A percentile compares a stretch with the other conserved stretches of the same genome.
Evolutionary conservation across 208 protist species (phyloP).

Genomic region (Naegleria fowleri): DNA sequence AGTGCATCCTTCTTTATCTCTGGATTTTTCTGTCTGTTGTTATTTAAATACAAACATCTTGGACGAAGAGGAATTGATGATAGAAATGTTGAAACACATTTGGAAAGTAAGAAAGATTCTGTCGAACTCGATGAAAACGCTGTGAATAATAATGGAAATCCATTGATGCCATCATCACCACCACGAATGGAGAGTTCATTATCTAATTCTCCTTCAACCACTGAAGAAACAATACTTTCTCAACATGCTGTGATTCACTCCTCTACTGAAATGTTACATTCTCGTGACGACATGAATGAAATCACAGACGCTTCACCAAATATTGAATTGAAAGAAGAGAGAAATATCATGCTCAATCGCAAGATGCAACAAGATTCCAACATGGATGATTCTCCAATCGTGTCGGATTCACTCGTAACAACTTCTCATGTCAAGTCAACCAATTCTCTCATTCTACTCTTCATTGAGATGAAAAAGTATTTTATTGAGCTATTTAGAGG

Average conservation of each 20-base stretch:
- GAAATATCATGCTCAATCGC: not conserved
- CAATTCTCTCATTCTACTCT: not conserved
- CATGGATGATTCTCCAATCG: no score
- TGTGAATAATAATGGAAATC: no score
- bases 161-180: not conserved
- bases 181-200: not conserved
- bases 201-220: not conserved
- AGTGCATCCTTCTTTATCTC: not conserved
- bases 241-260: not conserved
- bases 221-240: not conserved
- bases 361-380: not conserved
- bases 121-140: no score
- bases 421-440: not conserved
- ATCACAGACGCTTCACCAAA: no score
- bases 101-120: no score
- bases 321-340: not conserved
- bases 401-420: no score
- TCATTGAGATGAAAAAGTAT: not conserved
- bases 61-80: not conserved
- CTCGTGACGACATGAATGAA: no score
- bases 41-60: not conserved
- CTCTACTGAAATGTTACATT: no score
- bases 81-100: not conserved
- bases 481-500: not conserved
- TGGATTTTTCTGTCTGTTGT: not conserved